Percentiles rank a stretch among this genome's conserved stretches.
Evolutionary conservation across 805 yeast genomes (phyloP).

Genomic region (Nakazawaea molendinolei): DNA sequence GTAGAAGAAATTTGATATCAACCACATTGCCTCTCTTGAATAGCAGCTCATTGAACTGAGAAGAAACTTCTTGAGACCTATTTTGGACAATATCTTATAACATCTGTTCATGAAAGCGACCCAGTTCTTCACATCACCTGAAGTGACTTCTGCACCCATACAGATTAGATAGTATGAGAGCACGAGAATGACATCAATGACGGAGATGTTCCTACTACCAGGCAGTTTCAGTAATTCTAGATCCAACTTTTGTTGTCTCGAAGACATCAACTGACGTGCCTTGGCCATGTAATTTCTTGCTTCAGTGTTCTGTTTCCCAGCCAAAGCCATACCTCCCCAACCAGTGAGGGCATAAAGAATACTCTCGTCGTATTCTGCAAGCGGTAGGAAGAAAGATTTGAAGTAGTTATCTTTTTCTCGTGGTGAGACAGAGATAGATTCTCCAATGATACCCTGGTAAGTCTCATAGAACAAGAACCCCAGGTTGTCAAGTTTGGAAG

Average conservation of each 20-base stretch:
- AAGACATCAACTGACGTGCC: conserved; percentile 17
- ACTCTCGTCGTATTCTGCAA: conserved; percentile 44
- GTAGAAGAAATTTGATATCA: conserved; percentile 33
- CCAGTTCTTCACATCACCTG: conserved; percentile 34
- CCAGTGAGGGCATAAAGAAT: conserved; percentile 43
- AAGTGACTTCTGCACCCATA: conserved; percentile 28
- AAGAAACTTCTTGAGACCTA: conserved; percentile 15
- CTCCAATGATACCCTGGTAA: background rate
- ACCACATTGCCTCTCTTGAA: conserved; percentile 32
- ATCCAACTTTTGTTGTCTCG: conserved; percentile 13
- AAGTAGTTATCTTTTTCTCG: conserved; percentile 35
- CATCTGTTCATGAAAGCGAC: conserved; percentile 26
- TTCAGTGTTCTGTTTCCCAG: conserved; percentile 22
- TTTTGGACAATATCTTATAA: conserved; percentile 24
- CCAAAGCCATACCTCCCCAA: conserved; percentile 46
- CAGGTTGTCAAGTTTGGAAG: conserved; percentile 2
- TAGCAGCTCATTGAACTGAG: conserved; percentile 14
- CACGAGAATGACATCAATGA: conserved; percentile 19
- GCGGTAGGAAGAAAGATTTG: conserved; percentile 40
- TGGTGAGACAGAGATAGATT: conserved; percentile 5
- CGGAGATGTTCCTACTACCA: conserved; percentile 8
- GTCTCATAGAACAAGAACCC: conserved; percentile 7
- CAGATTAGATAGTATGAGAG: conserved; percentile 23
- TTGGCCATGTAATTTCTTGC: conserved; percentile 19
- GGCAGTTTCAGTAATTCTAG: conserved; percentile 1